A percentile compares a stretch with the other conserved stretches of the same genome.
Conservation (phyloP, 2,329 filamentous ascomycete species). For the Chrysosporium keratinophilum region DNA sequence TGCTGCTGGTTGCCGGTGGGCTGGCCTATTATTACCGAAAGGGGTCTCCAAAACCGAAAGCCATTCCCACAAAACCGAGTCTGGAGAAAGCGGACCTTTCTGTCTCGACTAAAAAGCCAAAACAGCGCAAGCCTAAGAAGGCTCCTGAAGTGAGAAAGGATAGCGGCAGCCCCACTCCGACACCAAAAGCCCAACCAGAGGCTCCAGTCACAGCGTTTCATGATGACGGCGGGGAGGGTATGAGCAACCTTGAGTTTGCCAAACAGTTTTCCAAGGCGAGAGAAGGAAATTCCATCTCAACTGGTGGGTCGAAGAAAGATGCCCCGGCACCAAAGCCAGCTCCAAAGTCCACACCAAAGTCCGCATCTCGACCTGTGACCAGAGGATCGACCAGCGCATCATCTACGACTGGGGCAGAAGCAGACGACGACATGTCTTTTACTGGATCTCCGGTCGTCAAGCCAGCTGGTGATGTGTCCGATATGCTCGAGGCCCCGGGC, state of each 20-base stretch:
- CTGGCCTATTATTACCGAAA: conserved; percentile 36
- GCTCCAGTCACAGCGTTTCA: conserved; percentile 18
- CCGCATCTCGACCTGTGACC: conserved; percentile 43
- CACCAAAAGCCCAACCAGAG: conserved; percentile 21
- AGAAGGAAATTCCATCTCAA: conserved; percentile 52
- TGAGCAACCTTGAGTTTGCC: conserved; percentile 66
- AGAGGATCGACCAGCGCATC: conserved; percentile 50
- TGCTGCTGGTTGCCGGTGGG: conserved; percentile 33
- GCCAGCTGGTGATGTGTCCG: conserved; percentile 58
- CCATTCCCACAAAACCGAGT: conserved; percentile 20
- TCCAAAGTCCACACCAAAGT: conserved; percentile 22
- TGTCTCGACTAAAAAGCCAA: conserved; percentile 31
- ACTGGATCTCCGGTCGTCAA: conserved; percentile 53
- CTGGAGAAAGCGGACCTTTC: conserved; percentile 29
- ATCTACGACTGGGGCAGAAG: conserved; percentile 63
- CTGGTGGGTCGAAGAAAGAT: conserved; percentile 22
- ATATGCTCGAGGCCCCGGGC: conserved; percentile 74
- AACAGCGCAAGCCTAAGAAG: conserved; percentile 31
- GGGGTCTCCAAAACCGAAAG: conserved; percentile 25
- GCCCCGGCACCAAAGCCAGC: conserved; percentile 47
- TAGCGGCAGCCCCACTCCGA: conserved; percentile 19
- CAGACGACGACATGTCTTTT: conserved; percentile 69
- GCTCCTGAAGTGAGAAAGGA: conserved; percentile 21
- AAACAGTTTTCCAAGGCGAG: conserved; percentile 60
- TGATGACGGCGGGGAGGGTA: conserved; percentile 45